Percentiles rank a stretch among this genome's conserved stretches.
Conservation (phyloP, 2,329 filamentous ascomycete species). For the Arthrinium phaeospermum region DNA sequence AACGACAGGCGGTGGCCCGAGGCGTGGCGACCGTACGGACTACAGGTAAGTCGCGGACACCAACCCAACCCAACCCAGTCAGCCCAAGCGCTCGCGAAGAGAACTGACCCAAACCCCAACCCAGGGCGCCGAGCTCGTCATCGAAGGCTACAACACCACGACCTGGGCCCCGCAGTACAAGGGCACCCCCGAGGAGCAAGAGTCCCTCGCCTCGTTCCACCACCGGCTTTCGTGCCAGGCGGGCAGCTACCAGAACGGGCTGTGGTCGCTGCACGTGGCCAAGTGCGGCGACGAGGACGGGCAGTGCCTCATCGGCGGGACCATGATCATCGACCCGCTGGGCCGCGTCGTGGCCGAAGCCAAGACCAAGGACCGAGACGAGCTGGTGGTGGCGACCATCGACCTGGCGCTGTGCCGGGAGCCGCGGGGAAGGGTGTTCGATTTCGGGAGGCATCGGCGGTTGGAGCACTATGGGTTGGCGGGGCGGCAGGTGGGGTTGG, state of each 20-base stretch:
- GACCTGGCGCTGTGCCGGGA: conserved; percentile 53
- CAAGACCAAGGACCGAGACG: conserved; percentile 50
- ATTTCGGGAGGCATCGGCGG: conserved; percentile 50
- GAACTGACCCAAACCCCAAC: neutral
- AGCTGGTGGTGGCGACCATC: conserved; percentile 56
- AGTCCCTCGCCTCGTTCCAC: conserved; percentile 55
- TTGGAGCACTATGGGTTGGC: conserved; percentile 50
- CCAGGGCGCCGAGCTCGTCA: conserved; percentile 42
- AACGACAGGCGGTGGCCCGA: conserved; percentile 62
- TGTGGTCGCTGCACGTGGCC: conserved; percentile 54
- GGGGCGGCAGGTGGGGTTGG: conserved; percentile 45
- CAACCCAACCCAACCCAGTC: too few species aligned
- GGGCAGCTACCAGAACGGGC: conserved; percentile 59
- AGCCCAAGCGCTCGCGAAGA: neutral
- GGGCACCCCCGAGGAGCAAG: conserved; percentile 46
- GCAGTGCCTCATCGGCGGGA: conserved; percentile 53
- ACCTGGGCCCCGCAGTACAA: conserved; percentile 52
- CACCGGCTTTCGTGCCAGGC: conserved; percentile 57
- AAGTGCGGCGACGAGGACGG: conserved; percentile 58
- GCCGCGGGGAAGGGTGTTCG: conserved; percentile 54
- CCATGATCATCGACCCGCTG: conserved; percentile 53
- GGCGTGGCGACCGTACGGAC: conserved; percentile 56
- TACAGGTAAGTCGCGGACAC: conserved; percentile 49
- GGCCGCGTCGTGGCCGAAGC: conserved; percentile 57
- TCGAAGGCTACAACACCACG: conserved; percentile 56